These are phyloP conservation scores for Fusarium tanahbumbuense DNA, from an alignment of 2,329 filamentous ascomycete species.

Conservation along the genomic window DNA sequence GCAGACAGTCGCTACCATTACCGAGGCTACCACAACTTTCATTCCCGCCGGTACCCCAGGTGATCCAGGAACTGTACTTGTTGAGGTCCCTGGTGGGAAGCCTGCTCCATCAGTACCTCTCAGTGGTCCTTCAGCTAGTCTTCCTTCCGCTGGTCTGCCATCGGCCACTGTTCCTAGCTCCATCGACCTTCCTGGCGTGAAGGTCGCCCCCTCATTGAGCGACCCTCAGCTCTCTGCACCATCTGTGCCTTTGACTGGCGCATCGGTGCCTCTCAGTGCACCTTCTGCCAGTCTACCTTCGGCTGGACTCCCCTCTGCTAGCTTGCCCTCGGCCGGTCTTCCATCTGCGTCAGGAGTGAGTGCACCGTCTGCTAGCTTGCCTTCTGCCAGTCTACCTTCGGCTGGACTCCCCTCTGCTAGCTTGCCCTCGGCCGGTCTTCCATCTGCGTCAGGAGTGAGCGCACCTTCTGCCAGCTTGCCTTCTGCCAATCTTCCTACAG, in stretches of 20 bases:
- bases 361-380: neutral
- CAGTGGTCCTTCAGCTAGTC: too few species aligned
- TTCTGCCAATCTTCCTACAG: neutral
- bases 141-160: neutral
- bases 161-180: too few species aligned
- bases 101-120: neutral
- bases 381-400: neutral
- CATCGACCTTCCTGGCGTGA: neutral
- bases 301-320: neutral
- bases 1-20: constrained; percentile 1
- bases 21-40: neutral
- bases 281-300: neutral
- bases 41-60: neutral
- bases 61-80: neutral
- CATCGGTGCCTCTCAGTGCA: too few species aligned
- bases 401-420: too few species aligned
- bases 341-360: neutral
- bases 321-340: neutral
- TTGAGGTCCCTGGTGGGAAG: neutral
- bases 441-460: neutral
- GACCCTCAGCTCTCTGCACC: neutral
- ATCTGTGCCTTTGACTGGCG: too few species aligned
- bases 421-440: neutral
- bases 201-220: neutral
- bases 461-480: neutral